phyloP scores from a whole-genome alignment of 192 early-diverging fungal species.

The Entomortierella lignicola region DNA sequence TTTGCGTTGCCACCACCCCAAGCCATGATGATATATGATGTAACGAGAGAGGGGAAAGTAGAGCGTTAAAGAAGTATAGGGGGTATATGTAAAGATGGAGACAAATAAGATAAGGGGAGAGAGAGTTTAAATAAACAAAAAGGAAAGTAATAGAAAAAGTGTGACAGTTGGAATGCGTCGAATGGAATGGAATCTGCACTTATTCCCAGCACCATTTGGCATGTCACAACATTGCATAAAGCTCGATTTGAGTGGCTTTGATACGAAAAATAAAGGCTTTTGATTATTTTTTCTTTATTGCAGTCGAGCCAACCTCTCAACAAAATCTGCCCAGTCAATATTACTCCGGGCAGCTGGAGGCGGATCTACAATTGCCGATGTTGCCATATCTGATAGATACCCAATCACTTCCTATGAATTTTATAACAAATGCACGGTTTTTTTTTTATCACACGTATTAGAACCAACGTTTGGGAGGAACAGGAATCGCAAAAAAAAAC shows the following conservation, averaged over 20 bases:
- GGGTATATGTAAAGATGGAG: background rate
- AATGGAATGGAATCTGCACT: conserved; percentile 3
- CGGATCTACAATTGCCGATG: background rate
- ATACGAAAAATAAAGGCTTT: background rate
- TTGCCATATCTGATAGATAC: conserved; percentile 5
- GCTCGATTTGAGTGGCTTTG: too few relatives aligned
- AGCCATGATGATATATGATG: conserved; percentile 47
- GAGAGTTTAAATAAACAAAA: background rate
- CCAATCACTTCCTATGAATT: conserved; percentile 10
- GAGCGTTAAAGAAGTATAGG: conserved; percentile 3
- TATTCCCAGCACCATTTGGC: conserved; percentile 4
- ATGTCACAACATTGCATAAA: too few relatives aligned
- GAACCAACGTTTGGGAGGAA: background rate
- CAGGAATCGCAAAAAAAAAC: background rate
- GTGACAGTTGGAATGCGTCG: conserved; percentile 5
- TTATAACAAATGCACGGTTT: background rate
- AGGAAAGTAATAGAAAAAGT: background rate
- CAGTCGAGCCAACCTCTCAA: background rate
- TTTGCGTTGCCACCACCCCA: conserved; percentile 63
- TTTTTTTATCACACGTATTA: background rate
- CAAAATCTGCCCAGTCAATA: conserved; percentile 11
- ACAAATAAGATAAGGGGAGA: conserved; percentile 1
- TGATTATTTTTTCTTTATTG: background rate
- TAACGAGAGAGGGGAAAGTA: conserved; percentile 9
- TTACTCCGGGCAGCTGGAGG: background rate